Conservation (phyloP, 805 yeast genomes). For the Suhomyces faveliae region DNA sequence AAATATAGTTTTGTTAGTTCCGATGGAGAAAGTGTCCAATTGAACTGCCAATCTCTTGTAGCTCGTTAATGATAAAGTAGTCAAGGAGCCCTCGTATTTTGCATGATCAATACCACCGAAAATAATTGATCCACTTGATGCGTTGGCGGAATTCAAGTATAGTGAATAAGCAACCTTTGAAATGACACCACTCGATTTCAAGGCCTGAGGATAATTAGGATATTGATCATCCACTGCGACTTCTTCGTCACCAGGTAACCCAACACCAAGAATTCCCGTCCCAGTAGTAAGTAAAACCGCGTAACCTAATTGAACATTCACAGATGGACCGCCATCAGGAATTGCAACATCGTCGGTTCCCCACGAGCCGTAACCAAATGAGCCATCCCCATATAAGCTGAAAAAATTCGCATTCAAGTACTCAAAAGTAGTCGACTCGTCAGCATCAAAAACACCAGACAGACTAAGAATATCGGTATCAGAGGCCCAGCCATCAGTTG, state of each 20-base stretch:
- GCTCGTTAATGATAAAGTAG: slow-evolving; percentile 4
- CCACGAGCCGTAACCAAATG: slow-evolving; percentile 42
- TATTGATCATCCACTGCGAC: slow-evolving; percentile 6
- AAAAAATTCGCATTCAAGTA: slow-evolving; percentile 42
- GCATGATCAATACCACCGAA: slow-evolving; percentile 33
- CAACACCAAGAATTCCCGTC: slow-evolving; percentile 12
- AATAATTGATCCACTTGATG: slow-evolving; percentile 18
- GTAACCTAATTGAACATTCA: slow-evolving; percentile 10
- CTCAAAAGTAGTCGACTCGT: slow-evolving; percentile 36
- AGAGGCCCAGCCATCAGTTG: not conserved
- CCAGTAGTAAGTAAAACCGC: slow-evolving; percentile 1
- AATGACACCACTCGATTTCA: slow-evolving; percentile 27
- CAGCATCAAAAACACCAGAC: slow-evolving; percentile 39
- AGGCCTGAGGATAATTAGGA: slow-evolving; percentile 17
- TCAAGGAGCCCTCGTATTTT: slow-evolving; percentile 11
- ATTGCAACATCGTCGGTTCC: slow-evolving; percentile 6
- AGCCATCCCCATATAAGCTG: slow-evolving; percentile 49
- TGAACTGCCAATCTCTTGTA: not conserved
- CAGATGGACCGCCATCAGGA: slow-evolving; percentile 8
- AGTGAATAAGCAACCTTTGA: slow-evolving; percentile 22
- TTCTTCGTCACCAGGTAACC: slow-evolving; percentile 4
- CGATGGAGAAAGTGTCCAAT: slow-evolving; percentile 10
- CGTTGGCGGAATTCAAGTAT: slow-evolving; percentile 18
- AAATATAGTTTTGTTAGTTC: not conserved
- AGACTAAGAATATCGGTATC: not conserved